A percentile compares a stretch with the other conserved stretches of the same genome.
phyloP scores from a whole-genome alignment of 306 rosid species.

The Glycine soja region DNA sequence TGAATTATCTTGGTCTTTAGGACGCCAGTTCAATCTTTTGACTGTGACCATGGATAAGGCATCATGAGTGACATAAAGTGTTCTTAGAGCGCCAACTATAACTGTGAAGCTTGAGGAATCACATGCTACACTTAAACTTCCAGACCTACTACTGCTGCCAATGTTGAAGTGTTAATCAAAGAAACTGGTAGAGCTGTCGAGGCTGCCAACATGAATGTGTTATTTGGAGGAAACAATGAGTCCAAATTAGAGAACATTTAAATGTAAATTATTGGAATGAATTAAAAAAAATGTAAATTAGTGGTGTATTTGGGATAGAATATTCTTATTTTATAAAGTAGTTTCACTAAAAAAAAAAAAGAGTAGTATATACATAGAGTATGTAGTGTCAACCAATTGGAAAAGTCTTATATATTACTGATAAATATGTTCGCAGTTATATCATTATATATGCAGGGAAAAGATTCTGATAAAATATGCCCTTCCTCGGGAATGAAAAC shows the following conservation, averaged over 20 bases:
- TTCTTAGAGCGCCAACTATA: neutral
- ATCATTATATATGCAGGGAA: too few relatives aligned
- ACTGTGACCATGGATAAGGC: constrained; percentile 53
- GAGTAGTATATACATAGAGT: too few relatives aligned
- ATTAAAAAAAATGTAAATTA: too few relatives aligned
- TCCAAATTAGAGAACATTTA: neutral
- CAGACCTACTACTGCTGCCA: constrained; percentile 7
- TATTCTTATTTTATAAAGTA: too few relatives aligned
- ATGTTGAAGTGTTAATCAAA: constrained; percentile 3
- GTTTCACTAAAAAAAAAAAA: too few relatives aligned
- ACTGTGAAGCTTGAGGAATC: constrained; percentile 31
- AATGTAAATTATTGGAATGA: too few relatives aligned
- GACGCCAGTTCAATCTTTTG: constrained; percentile 74
- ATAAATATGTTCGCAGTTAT: too few relatives aligned
- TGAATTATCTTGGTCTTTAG: constrained; percentile 71
- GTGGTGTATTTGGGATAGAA: too few relatives aligned
- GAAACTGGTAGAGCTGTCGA: constrained; percentile 4
- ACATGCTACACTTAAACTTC: constrained; percentile 20
- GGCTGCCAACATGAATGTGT: constrained; percentile 30
- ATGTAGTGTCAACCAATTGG: too few relatives aligned
- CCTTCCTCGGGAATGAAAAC: too few relatives aligned
- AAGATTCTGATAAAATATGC: too few relatives aligned
- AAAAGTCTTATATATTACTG: too few relatives aligned
- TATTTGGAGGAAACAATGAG: constrained; percentile 34
- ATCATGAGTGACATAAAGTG: constrained; percentile 46